Evolutionary conservation across 164 flowering plant species (phyloP), one percentile per base, ranked within the genome.

Genomic region (Buxus sempervirens): DNA sequence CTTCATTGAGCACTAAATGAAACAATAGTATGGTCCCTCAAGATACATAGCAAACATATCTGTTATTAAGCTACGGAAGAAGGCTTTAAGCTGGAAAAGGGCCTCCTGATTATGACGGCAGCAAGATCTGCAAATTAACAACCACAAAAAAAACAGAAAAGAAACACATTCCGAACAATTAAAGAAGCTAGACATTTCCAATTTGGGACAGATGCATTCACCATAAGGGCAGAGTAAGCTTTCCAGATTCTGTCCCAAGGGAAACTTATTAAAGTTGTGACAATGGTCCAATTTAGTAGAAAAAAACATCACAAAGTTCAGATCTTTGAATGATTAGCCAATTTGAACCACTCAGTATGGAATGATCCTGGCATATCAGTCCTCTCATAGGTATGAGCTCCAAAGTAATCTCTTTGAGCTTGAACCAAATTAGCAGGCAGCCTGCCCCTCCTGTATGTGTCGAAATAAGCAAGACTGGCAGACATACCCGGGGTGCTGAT

Each of bases 291-390:
- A 28, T 64, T 54, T 45, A 51, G 63, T 49, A 26, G 45, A 68
- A 16, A 60, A 23, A 20, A 27, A 7, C 10, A 59, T 18, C 54
- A 42, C 6, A 54, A 70, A 22, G 59, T 20, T 59, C 45, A 72
- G 9, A 58, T 63, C 72, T 68, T 67, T 32, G 69, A 67, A 41
- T 68, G 72, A 13, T 70, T 70, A 16, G 95, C 96, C 21, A 85
- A 62, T 83, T 88, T 89, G 78, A 83, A 83, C 96, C 96, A 89
- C 72, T 89, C 92, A 0, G 92, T 88, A 62, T 89, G 91, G 81
- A 82, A 87, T 21, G 86, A 71, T 27, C 95, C 95, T 0, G 79
- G 81, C 24, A 80, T 18, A 69, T 89, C 95, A 65, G 60, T 69
- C 72, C 94, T 80, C 69, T 89, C 88, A 68, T 89, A 89, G 21